phyloP scores from a whole-genome alignment of 2,329 filamentous ascomycete genomes.

The Ascochyta koolunga region DNA sequence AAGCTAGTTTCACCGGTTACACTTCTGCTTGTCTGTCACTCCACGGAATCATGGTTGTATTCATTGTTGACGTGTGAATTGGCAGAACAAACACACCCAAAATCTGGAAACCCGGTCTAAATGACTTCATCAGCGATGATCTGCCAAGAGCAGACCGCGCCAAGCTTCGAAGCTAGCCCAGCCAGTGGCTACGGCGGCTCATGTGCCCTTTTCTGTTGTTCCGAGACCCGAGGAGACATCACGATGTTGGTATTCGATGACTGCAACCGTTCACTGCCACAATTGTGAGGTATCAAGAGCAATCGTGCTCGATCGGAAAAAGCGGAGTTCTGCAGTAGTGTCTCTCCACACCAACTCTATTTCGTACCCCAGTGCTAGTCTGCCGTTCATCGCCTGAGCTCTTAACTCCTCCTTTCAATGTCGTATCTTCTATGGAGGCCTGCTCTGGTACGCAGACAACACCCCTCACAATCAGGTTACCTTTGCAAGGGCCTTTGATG shows the following conservation, averaged over 20 bases:
- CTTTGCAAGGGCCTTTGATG: neutral
- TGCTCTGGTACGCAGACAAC: too few relatives aligned
- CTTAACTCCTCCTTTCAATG: too few relatives aligned
- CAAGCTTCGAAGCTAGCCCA: constrained; percentile 1
- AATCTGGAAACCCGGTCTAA: neutral
- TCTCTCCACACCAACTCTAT: neutral
- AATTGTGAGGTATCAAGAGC: neutral
- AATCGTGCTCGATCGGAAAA: neutral
- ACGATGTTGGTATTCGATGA: neutral
- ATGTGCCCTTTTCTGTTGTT: neutral
- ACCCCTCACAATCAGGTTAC: too few relatives aligned
- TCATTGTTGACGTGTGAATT: constrained; percentile 11
- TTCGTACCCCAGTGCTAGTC: neutral
- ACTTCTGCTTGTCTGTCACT: neutral
- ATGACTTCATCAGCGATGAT: constrained; percentile 16
- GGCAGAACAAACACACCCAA: neutral
- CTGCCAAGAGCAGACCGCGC: constrained; percentile 6
- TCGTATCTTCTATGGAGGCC: too few relatives aligned
- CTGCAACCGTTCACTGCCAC: constrained; percentile 1
- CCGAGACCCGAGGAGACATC: neutral
- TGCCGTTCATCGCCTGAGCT: too few relatives aligned
- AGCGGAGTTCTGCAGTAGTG: neutral
- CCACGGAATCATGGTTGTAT: neutral
- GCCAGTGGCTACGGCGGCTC: constrained; percentile 1
- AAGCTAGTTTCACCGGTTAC: neutral